phyloP scores from a whole-genome alignment of 768 basidiomycete genomes.

The Termitomyces sp. region DNA sequence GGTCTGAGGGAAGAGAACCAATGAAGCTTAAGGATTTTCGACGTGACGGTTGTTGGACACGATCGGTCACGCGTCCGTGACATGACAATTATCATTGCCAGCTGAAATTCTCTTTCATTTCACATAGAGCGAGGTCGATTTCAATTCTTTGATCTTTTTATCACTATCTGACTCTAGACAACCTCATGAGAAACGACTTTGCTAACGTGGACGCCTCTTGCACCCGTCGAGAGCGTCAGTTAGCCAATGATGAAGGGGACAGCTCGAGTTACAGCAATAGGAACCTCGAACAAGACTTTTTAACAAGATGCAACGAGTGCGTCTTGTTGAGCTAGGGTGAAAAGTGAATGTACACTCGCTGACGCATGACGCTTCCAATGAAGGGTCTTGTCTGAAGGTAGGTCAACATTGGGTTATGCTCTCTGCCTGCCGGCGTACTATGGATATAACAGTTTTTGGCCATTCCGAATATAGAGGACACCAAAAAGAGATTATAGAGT shows the following conservation, averaged over 20 bases:
- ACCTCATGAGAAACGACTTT: not conserved
- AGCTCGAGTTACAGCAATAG: not conserved
- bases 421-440: not conserved
- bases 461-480: slow-evolving; percentile 68
- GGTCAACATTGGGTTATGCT: not conserved
- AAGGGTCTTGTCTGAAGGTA: slow-evolving; percentile 15
- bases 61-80: slow-evolving; percentile 18
- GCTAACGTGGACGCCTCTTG: not conserved
- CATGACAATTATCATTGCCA: not conserved
- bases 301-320: not conserved
- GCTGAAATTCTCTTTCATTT: not conserved
- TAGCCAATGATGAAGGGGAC: not conserved
- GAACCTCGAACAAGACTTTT: not conserved
- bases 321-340: not conserved
- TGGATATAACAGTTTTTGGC: slow-evolving; percentile 50
- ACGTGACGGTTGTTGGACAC: slow-evolving; percentile 7
- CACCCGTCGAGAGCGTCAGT: not conserved
- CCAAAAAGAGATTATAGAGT: slow-evolving; percentile 71
- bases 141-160: not conserved
- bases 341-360: not conserved
- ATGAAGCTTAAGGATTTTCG: not conserved
- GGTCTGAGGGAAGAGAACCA: not conserved
- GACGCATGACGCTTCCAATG: not conserved
- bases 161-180: not conserved
- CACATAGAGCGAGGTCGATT: not conserved